Conservation (phyloP, 805 yeast species). For the Tetrapisispora iriomotensis region DNA sequence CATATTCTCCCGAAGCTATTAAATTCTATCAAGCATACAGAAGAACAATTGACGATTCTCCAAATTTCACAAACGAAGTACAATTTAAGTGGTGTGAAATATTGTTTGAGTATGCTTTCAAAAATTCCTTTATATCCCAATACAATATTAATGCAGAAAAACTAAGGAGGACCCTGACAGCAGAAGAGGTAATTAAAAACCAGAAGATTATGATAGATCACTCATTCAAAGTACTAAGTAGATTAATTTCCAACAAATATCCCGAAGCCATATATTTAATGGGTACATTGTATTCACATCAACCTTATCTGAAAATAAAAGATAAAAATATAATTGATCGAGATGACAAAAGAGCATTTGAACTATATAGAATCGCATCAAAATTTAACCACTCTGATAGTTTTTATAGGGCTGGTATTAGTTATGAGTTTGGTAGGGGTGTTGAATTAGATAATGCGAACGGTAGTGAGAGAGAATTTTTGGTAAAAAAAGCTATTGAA, state of each 20-base stretch:
- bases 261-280: constrained; percentile 48
- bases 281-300: constrained; percentile 53
- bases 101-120: constrained; percentile 39
- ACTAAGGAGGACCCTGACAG: constrained; percentile 30
- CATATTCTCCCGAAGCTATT: constrained; percentile 12
- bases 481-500: constrained; percentile 32
- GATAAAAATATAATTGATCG: constrained; percentile 40
- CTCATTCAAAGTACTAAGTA: constrained; percentile 50
- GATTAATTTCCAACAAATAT: constrained; percentile 40
- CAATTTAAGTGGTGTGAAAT: constrained; percentile 58
- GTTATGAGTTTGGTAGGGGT: constrained; percentile 45
- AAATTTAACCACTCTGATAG: constrained; percentile 48
- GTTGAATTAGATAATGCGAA: constrained; percentile 34
- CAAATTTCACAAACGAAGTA: constrained; percentile 37
- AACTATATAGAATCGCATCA: constrained; percentile 51
- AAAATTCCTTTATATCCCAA: constrained; percentile 33
- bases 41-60: constrained; percentile 19
- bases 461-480: background rate
- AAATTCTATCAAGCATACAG: constrained; percentile 19
- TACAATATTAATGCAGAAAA: constrained; percentile 41
- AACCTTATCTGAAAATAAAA: constrained; percentile 35
- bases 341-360: constrained; percentile 53
- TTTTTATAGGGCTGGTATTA: constrained; percentile 59
- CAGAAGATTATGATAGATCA: constrained; percentile 46
- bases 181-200: constrained; percentile 40